Base-by-base conservation (phyloP, 2,329 filamentous ascomycete species). In the Talaromyces piceae region DNA sequence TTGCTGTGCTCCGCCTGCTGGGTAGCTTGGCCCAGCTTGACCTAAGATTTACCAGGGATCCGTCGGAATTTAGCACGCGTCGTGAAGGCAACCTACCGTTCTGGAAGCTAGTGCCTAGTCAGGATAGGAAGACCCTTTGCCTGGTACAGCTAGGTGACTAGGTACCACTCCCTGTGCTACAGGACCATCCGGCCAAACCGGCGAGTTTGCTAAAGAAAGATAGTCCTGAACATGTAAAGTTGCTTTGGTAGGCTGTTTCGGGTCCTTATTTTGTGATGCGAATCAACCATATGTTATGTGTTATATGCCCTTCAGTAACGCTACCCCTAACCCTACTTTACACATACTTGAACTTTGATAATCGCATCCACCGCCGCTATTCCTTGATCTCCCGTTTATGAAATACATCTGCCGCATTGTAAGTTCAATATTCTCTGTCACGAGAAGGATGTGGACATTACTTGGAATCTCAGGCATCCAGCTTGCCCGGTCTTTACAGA, bases 381-480 rank as follows among this genome's bases (percentile, higher is more conserved):
- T 49, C 28, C 5, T 43, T 39, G 18, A 52, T 26, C 37, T 37
- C 28, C 16, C 5, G 9, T 33, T 52, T 48, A n/a, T 48, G 50
- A 20, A 52, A 52, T 3, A 52, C 45, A 30, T 45, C 50, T 49
- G n/a, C n/a, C 23, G 5, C n/a, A n/a, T n/a, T n/a, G n/a, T n/a
- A n/a, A n/a, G n/a, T n/a, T n/a, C n/a, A n/a, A n/a, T 20, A 13
- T 18, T 45, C 23, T 26, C 12, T 8, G 8, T 26, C 18, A 25
- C 43, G 7, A 51, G 45, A 16, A 47, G 12, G 22, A 5, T 9
- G n/a, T 25, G 18, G 27, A n/a, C 16, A 8, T 57, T 37, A 74
- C 73, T 65, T 33, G 67, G 67, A 45, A 77, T 65, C 57, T 75
- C 70, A 2, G 74, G 75, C 73, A 78, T 78, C 77, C 77, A 80